Evolutionary conservation across 2,329 filamentous ascomycete species (phyloP).

Genomic region (Tolypocladium sp.): DNA sequence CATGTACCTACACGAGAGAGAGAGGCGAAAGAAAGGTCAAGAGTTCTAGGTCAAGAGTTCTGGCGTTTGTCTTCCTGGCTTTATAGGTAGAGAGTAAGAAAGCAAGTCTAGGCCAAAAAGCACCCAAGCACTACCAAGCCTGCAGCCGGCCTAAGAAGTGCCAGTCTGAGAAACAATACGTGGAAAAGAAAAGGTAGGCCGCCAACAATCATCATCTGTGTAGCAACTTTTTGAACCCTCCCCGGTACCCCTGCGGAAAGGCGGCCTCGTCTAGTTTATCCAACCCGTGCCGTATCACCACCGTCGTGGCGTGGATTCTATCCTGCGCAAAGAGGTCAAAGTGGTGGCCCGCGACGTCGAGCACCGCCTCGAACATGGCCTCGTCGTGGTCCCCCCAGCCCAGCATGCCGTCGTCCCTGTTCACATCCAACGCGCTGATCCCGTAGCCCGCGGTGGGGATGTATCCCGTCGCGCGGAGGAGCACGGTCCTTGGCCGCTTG

Average conservation of each 20-base stretch:
- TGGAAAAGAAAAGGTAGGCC: background rate
- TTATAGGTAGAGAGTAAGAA: background rate
- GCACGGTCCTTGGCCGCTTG: conserved; percentile 28
- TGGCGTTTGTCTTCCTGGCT: background rate
- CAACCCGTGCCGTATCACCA: conserved; percentile 11
- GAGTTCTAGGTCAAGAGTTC: background rate
- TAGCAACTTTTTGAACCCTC: background rate
- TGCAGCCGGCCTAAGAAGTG: background rate
- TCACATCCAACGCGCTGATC: conserved; percentile 30
- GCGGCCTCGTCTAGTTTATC: conserved; percentile 1
- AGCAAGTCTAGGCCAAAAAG: background rate
- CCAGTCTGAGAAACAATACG: background rate
- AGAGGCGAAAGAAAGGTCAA: background rate
- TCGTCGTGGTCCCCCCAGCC: conserved; percentile 41
- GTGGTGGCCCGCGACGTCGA: conserved; percentile 44
- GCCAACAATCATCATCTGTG: background rate
- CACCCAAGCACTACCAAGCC: background rate
- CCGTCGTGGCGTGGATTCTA: conserved; percentile 17
- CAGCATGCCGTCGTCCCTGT: conserved; percentile 29
- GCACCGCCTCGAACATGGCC: conserved; percentile 31
- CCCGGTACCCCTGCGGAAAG: background rate
- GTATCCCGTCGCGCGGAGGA: conserved; percentile 34
- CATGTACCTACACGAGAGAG: background rate
- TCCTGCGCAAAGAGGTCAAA: conserved; percentile 34
- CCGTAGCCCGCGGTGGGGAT: conserved; percentile 23